Evolutionary conservation across 2,329 filamentous ascomycete genomes (phyloP), one percentile per base, ranked within the genome.

Genomic region (Claviceps sp.): DNA sequence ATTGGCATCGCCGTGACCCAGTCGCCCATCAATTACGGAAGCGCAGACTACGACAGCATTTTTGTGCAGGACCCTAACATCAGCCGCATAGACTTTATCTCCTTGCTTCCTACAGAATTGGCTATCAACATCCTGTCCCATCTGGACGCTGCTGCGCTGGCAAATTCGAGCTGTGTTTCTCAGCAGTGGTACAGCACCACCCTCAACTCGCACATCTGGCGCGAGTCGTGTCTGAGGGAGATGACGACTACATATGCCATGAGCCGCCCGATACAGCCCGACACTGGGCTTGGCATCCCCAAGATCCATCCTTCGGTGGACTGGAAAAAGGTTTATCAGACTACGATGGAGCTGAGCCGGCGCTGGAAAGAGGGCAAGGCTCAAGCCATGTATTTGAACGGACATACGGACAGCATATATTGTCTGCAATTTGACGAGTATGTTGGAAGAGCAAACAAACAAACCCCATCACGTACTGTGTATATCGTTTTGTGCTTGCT

Each of bases 381-480:
- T 8, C 84, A 81, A 46, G 84, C 89, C 0, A 82, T 95, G 52
- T 97, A 96, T 66, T 77, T 98, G 22, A 89, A 93, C 61, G 93
- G 93, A 2, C 93, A 98, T 65, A 83, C 84, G 26, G 93, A 98
- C 66, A 96, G 89, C 58, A 94, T 98, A 53, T 98, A 98, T 70
- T 98, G 93, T 67, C 80, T 95, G 52, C 93, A 98, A 64, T 98
- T 97, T 65, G 93, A 98, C 66, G 91, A 97, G 84, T 89, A 77
- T 60, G 84, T 73, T 36, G 4, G 30, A 34, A 34, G 30, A 34
- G 30, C 30, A 34, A 34, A 34, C 30, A 9, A 34, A 34, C 9
- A 11, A 34, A 34, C 9, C 3, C 8, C 30, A 34, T 4, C 30
- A 0, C 3, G 30, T 34, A 11, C 30, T 34, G 45, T 24, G 43